A percentile compares a stretch with the other conserved stretches of the same genome.
Conservation (phyloP, 1,139 yeast species). For the Hyphopichia wangnamkhiaoensis region DNA sequence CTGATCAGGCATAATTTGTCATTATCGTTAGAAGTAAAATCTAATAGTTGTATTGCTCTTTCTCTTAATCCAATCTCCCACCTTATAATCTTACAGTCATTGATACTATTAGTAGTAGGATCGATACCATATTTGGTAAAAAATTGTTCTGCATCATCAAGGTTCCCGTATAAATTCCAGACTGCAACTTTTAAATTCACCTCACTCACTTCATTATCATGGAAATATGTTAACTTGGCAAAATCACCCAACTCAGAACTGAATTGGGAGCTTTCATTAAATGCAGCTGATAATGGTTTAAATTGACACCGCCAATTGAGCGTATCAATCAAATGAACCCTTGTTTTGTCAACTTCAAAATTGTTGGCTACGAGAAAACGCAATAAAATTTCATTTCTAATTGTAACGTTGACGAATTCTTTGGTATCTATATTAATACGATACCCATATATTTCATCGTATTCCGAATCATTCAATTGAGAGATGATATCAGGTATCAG, state of each 20-base stretch:
- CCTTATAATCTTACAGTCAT: background rate
- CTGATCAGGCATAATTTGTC: background rate
- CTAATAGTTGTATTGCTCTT: background rate
- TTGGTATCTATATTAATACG: background rate
- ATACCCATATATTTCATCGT: constrained; percentile 1
- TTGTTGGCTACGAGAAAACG: background rate
- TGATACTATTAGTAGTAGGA: background rate
- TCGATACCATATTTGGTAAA: background rate
- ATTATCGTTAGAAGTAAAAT: background rate
- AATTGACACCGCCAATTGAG: background rate
- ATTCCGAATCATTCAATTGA: background rate
- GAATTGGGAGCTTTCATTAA: background rate
- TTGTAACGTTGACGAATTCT: background rate
- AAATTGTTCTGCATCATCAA: background rate
- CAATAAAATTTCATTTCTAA: background rate
- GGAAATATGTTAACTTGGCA: background rate
- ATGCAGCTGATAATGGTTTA: background rate
- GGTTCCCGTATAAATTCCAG: background rate
- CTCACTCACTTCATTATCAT: background rate
- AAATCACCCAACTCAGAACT: background rate
- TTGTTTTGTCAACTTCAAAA: background rate
- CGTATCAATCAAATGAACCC: background rate
- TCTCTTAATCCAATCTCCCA: background rate
- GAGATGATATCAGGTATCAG: background rate
- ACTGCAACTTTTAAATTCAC: background rate